Evolutionary conservation across 2,329 filamentous ascomycete genomes (phyloP).

Genomic region (Nigrospora sphaerica): DNA sequence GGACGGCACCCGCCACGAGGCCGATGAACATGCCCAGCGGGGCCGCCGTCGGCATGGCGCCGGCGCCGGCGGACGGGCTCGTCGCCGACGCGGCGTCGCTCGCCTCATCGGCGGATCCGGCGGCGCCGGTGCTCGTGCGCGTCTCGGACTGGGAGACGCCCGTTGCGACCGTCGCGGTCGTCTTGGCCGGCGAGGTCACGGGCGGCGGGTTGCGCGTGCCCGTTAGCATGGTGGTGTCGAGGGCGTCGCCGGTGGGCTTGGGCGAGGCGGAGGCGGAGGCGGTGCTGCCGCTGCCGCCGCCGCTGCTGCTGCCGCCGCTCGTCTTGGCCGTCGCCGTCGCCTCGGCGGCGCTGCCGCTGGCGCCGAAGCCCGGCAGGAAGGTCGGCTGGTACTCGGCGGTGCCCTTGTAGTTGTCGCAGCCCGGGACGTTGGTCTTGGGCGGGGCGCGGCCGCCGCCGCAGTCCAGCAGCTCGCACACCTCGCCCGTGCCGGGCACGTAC

Average conservation of each 20-base stretch:
- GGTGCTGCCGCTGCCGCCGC: background rate
- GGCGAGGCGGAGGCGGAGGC: background rate
- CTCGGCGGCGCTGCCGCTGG: constrained; percentile 1
- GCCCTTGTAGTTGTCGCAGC: constrained; percentile 48
- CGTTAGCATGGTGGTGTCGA: background rate
- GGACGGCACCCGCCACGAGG: background rate
- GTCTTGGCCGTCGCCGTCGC: constrained; percentile 3
- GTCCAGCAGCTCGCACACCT: constrained; percentile 58
- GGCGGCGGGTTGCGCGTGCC: background rate
- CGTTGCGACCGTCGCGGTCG: background rate
- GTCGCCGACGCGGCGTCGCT: background rate
- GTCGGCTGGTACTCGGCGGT: constrained; percentile 46
- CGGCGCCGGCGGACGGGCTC: background rate
- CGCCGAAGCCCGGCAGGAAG: constrained; percentile 32
- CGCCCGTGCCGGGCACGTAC: constrained; percentile 56
- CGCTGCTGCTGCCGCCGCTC: background rate
- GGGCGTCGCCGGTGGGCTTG: background rate
- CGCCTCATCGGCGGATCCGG: no score
- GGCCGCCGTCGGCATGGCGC: background rate
- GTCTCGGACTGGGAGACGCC: background rate
- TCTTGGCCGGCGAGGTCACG: background rate
- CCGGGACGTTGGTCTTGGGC: constrained; percentile 55
- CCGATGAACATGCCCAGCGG: constrained; percentile 1
- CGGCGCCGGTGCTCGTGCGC: no score
- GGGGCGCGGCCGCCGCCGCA: constrained; percentile 62